These are phyloP conservation scores for Umbelopsis isabellina DNA, from an alignment of 192 early-diverging fungal genomes.

Conservation along the genomic window DNA sequence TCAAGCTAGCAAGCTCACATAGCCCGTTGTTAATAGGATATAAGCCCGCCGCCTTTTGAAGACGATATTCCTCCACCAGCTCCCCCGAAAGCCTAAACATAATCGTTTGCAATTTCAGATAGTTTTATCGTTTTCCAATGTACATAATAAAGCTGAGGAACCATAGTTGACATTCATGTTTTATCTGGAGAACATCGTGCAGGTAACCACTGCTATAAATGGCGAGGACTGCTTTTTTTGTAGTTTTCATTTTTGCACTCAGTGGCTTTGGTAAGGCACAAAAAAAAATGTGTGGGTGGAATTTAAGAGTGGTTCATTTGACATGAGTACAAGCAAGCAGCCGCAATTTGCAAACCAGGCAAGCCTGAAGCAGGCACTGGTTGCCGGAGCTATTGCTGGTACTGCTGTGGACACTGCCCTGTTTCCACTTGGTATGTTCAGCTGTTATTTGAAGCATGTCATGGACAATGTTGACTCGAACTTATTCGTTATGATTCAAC, in stretches of 20 bases:
- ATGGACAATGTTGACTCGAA: not conserved
- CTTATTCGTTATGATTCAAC: not conserved
- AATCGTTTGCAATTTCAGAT: not conserved
- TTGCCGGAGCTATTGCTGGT: slow-evolving; percentile 88
- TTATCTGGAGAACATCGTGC: not conserved
- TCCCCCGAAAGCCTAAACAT: not conserved
- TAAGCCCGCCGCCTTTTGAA: slow-evolving; percentile 2
- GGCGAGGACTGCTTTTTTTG: slow-evolving; percentile 8
- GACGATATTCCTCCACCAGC: not conserved
- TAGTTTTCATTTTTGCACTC: not conserved
- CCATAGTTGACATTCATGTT: too few relatives aligned
- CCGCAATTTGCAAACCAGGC: slow-evolving; percentile 27
- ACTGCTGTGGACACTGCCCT: slow-evolving; percentile 91
- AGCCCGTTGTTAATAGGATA: not conserved
- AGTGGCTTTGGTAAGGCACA: not conserved
- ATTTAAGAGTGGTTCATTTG: not conserved
- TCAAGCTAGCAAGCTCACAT: not conserved
- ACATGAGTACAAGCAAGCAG: slow-evolving; percentile 25
- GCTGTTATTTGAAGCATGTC: not conserved
- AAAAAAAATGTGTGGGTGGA: not conserved
- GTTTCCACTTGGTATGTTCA: slow-evolving; percentile 71
- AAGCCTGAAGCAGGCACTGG: slow-evolving; percentile 55
- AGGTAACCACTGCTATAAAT: not conserved
- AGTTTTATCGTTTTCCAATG: not conserved
- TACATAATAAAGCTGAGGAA: too few relatives aligned